Base-by-base conservation (phyloP, 495 filamentous ascomycete species). In the Penicillium ucsense region DNA sequence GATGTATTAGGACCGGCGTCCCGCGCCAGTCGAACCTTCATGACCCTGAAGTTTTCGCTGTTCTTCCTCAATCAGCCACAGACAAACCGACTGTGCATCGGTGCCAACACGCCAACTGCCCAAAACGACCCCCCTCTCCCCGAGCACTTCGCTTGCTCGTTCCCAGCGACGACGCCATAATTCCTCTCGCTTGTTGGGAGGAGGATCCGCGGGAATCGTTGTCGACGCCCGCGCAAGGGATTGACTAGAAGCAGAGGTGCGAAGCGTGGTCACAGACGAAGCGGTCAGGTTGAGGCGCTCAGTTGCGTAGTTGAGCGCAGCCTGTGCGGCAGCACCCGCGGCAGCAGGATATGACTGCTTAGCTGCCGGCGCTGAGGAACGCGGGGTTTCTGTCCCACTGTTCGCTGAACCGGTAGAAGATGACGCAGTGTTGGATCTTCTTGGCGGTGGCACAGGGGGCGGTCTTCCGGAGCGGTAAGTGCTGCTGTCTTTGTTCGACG, bases 61-160 rank as follows among this genome's bases (percentile, higher is more conserved):
- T 29, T 65, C 67, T 32, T 67, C 64, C 47, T 80, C 70, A 0
- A 80, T 71, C 47, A 84, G 50, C 62, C 65, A 69, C 7, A 75
- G 58, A 51, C 68, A 72, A 32, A 81, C 71, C 45, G 77, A 73
- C 54, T 78, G 67, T 4, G 86, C 84, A 75, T 97, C 92, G n/a
- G 71, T 73, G 1, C 92, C 92, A 4, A 79, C 79, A 38, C 88
- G 76, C 92, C 92, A 98, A 48, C 78, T 90, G 48, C 85, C 79
- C 48, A 99, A 64, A 50, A 80, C 65, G 0, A 97, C 88, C 3
- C 85, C 86, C 43, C 78, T 69, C 0, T 73, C 60, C 4, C 79
- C 79, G 6, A 97, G 74, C 6, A 83, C 66, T 31, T 83, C 75
- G 46, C 84, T 80, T 2, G 94, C 92, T 6, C 80, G 68, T 50